Conservation (phyloP, 768 basidiomycete genomes). For the Cystobasidium ongulense region DNA sequence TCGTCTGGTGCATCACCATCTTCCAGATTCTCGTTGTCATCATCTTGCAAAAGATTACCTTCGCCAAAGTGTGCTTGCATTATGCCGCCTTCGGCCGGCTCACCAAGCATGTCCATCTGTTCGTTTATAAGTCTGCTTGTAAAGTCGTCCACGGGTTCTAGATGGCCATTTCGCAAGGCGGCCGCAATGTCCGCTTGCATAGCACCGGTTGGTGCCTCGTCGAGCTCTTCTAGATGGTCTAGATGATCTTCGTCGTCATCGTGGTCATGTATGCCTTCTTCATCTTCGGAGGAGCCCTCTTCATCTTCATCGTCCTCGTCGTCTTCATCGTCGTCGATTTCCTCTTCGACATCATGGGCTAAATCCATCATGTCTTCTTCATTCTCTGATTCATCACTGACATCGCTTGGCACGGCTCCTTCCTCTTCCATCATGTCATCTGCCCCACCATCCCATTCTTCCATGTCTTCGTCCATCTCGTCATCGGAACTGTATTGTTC, state of each 20-base stretch:
- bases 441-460: conserved; percentile 37
- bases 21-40: conserved; percentile 4
- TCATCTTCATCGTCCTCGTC: conserved; percentile 49
- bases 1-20: conserved; percentile 32
- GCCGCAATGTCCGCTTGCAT: conserved; percentile 34
- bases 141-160: conserved; percentile 29
- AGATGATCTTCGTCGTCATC: conserved; percentile 55
- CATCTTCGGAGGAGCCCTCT: conserved; percentile 58
- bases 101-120: conserved; percentile 21
- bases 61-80: conserved; percentile 12
- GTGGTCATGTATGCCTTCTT: conserved; percentile 47
- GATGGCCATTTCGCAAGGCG: conserved; percentile 17
- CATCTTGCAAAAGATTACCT: neutral
- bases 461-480: conserved; percentile 35
- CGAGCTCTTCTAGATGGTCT: conserved; percentile 44
- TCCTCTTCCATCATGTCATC: conserved; percentile 40
- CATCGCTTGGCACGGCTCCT: conserved; percentile 31
- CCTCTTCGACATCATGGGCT: conserved; percentile 58
- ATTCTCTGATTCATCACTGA: conserved; percentile 52
- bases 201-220: conserved; percentile 45
- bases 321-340: conserved; percentile 55
- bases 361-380: conserved; percentile 77
- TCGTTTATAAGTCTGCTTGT: conserved; percentile 3
- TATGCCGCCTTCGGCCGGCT: conserved; percentile 19
- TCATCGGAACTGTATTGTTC: conserved; percentile 32